Percentiles rank a stretch among this genome's conserved stretches.
Evolutionary conservation across 306 rosid genomes (phyloP).

Genomic region (Cicer arietinum): DNA sequence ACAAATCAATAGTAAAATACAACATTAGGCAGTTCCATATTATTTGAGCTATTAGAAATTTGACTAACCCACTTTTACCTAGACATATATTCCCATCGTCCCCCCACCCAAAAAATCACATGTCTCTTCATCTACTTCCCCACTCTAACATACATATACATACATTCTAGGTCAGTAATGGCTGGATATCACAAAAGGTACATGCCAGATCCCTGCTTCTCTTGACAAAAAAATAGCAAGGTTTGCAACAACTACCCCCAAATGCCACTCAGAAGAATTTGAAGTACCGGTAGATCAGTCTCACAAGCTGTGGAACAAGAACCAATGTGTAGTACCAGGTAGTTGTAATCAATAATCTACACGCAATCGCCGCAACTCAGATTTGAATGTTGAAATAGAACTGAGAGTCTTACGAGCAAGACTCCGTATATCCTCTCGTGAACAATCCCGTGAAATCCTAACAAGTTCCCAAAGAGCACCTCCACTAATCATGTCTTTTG

Average conservation of each 20-base stretch:
- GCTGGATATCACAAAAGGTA: constrained; percentile 41
- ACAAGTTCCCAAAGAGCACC: constrained; percentile 99
- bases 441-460: constrained; percentile 93
- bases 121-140: constrained; percentile 35
- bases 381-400: constrained; percentile 73
- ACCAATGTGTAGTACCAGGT: constrained; percentile 5
- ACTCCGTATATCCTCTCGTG: constrained; percentile 88
- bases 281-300: constrained; percentile 37
- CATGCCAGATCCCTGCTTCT: constrained; percentile 51
- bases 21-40: constrained; percentile 41
- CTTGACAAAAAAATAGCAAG: constrained; percentile 57
- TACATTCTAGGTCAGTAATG: constrained; percentile 39
- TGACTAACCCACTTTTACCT: constrained; percentile 38
- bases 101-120: constrained; percentile 39
- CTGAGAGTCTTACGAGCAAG: constrained; percentile 83
- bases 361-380: constrained; percentile 80
- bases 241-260: constrained; percentile 24
- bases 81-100: constrained; percentile 5
- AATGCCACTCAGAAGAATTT: constrained; percentile 25
- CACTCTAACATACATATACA: constrained; percentile 30
- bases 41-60: constrained; percentile 35
- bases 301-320: constrained; percentile 39
- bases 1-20: constrained; percentile 56
- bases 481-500: constrained; percentile 91
- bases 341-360: constrained; percentile 62